Conservation (phyloP, 257 asterid species). For the Prunella vulgaris region DNA sequence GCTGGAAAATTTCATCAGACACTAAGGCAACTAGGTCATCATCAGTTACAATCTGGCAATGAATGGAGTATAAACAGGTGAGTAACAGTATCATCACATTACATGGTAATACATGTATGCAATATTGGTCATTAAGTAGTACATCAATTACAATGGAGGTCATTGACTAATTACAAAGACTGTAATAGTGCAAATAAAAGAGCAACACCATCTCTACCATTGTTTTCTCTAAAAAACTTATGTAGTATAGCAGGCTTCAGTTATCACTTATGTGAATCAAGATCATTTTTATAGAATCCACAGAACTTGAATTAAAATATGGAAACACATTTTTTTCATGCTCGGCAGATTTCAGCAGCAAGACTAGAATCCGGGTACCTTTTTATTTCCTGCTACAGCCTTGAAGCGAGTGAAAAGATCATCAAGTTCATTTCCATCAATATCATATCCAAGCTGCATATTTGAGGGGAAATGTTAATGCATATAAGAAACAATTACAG, state of each 20-base stretch:
- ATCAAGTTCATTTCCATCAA: slow-evolving; percentile 79
- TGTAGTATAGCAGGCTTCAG: neutral
- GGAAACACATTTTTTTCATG: neutral
- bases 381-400: slow-evolving; percentile 87
- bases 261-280: neutral
- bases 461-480: neutral
- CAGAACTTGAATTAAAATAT: neutral
- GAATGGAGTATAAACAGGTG: slow-evolving; percentile 8
- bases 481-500: slow-evolving; percentile 11
- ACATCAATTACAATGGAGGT: slow-evolving; percentile 2
- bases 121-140: neutral
- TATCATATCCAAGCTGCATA: slow-evolving; percentile 84
- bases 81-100: neutral
- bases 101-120: neutral
- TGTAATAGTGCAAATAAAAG: neutral
- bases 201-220: neutral
- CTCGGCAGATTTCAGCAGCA: slow-evolving; percentile 8
- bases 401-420: slow-evolving; percentile 91
- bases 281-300: neutral
- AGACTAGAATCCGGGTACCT: slow-evolving; percentile 40
- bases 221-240: neutral
- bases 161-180: neutral
- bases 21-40: slow-evolving; percentile 87
- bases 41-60: slow-evolving; percentile 65
- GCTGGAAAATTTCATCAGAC: slow-evolving; percentile 90